These are phyloP conservation scores for Acaromyces ingoldii DNA, from an alignment of 1,284 basidiomycete species.

Conservation along the genomic window DNA sequence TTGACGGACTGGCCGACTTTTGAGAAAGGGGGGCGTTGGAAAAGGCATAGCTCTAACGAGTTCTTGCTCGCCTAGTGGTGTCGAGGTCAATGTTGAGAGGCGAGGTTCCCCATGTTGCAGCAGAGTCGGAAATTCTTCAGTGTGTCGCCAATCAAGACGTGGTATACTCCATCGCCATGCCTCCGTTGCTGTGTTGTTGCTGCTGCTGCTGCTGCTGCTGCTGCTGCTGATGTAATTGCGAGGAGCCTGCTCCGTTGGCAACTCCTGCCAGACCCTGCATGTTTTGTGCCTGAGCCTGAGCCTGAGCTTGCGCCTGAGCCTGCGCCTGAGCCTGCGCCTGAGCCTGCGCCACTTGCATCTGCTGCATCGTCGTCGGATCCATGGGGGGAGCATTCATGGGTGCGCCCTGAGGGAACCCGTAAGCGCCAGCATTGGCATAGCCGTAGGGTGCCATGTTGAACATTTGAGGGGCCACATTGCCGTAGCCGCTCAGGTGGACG, in stretches of 20 bases:
- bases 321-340: slow-evolving; percentile 5
- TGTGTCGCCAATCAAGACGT: no score
- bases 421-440: not conserved
- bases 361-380: slow-evolving; percentile 3
- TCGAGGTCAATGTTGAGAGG: no score
- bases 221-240: not conserved
- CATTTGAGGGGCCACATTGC: not conserved
- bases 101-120: no score
- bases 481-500: not conserved
- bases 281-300: slow-evolving; percentile 4
- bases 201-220: not conserved
- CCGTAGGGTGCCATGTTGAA: not conserved
- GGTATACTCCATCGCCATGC: no score
- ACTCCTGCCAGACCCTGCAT: not conserved
- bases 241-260: no score
- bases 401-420: not conserved
- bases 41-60: not conserved
- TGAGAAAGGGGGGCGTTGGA: not conserved
- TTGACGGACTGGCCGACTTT: no score
- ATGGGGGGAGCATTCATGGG: slow-evolving; percentile 2
- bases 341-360: slow-evolving; percentile 5
- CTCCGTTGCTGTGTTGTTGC: not conserved
- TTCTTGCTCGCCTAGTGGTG: not conserved
- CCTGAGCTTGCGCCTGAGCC: slow-evolving; percentile 7
- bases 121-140: no score